Percentiles rank a stretch among this genome's conserved stretches.
Conservation (phyloP, 1,284 basidiomycete species). For the Mycena citricolor region DNA sequence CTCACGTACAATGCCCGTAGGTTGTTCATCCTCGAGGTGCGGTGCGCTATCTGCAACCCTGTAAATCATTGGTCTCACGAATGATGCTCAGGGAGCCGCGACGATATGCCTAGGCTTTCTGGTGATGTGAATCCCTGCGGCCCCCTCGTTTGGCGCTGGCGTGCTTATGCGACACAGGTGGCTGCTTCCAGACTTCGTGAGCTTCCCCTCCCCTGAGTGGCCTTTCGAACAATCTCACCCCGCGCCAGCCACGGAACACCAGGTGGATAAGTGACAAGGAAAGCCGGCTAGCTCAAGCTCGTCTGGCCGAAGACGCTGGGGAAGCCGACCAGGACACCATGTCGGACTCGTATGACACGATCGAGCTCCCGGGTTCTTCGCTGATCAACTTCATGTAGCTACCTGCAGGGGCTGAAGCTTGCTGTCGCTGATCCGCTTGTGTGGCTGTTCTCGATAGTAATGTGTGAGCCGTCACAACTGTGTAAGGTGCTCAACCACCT, state of each 20-base stretch:
- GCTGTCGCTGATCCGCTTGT: conserved; percentile 67
- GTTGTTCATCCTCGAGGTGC: conserved; percentile 64
- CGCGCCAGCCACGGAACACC: conserved; percentile 59
- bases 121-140: conserved; percentile 41
- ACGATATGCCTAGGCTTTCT: conserved; percentile 56
- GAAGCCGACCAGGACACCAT: conserved; percentile 61
- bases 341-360: conserved; percentile 17
- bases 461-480: conserved; percentile 2
- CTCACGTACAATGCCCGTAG: conserved; percentile 30
- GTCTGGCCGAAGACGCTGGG: conserved; percentile 75
- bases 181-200: conserved; percentile 55
- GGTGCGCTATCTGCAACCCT: conserved; percentile 7
- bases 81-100: conserved; percentile 45
- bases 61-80: not conserved
- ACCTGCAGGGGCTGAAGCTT: conserved; percentile 51
- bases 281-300: conserved; percentile 63
- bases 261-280: conserved; percentile 61
- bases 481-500: not conserved
- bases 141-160: conserved; percentile 23
- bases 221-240: conserved; percentile 2
- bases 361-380: too few relatives aligned
- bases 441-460: conserved; percentile 56
- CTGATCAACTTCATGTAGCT: conserved; percentile 32
- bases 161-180: conserved; percentile 35
- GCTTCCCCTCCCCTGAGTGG: conserved; percentile 26